phyloP scores from a whole-genome alignment of 2,329 filamentous ascomycete species.

The Coniochaeta sp. region DNA sequence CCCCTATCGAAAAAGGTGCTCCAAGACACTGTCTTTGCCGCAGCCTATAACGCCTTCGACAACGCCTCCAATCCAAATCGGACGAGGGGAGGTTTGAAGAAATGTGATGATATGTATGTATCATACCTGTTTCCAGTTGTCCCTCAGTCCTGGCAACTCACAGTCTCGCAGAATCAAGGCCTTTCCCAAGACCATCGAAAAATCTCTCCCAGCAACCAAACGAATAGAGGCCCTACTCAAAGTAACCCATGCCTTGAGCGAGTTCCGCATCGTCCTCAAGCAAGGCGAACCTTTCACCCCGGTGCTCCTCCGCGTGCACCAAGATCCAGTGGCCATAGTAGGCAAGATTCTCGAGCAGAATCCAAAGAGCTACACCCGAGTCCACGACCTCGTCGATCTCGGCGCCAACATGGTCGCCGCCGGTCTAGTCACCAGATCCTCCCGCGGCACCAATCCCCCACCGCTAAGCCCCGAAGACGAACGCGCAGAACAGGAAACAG shows the following conservation, averaged over 20 bases:
- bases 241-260: slow-evolving; percentile 67
- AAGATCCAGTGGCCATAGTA: slow-evolving; percentile 67
- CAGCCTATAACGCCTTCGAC: slow-evolving; percentile 67
- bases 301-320: slow-evolving; percentile 67
- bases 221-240: slow-evolving; percentile 57
- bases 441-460: slow-evolving; percentile 8
- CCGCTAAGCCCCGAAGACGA: slow-evolving; percentile 13
- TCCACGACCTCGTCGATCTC: slow-evolving; percentile 66
- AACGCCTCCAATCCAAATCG: slow-evolving; percentile 76
- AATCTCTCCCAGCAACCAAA: slow-evolving; percentile 40
- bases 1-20: slow-evolving; percentile 43
- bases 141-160: not conserved
- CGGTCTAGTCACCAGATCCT: slow-evolving; percentile 31
- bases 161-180: slow-evolving; percentile 44
- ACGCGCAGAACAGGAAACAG: slow-evolving; percentile 23
- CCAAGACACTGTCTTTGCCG: slow-evolving; percentile 52
- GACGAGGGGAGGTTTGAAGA: slow-evolving; percentile 68
- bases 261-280: slow-evolving; percentile 70
- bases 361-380: slow-evolving; percentile 61
- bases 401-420: slow-evolving; percentile 59
- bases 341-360: slow-evolving; percentile 72
- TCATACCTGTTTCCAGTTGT: not conserved
- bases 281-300: slow-evolving; percentile 75
- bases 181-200: slow-evolving; percentile 51
- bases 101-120: slow-evolving; percentile 65